Evolutionary conservation across 371 early-diverging fungal genomes (phyloP).

Genomic region (Sanchytrium tribonematis): DNA sequence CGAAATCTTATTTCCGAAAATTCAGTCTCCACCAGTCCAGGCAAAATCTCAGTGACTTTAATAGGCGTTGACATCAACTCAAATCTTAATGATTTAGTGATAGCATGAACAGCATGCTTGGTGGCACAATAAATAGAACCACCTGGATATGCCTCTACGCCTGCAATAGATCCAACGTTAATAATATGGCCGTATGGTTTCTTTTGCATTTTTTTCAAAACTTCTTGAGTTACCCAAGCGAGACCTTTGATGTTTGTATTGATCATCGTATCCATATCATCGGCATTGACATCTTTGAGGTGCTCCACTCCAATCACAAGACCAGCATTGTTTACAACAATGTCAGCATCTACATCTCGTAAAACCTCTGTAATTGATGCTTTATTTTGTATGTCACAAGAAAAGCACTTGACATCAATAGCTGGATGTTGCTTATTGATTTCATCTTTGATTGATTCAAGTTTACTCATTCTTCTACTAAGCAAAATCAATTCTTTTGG

Average conservation of each 20-base stretch:
- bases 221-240: conserved; percentile 39
- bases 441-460: conserved; percentile 25
- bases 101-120: conserved; percentile 60
- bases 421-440: conserved; percentile 21
- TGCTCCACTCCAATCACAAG: conserved; percentile 53
- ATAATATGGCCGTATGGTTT: conserved; percentile 48
- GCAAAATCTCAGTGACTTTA: conserved; percentile 35
- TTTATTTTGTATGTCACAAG: conserved; percentile 41
- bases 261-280: conserved; percentile 45
- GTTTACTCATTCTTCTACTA: conserved; percentile 42
- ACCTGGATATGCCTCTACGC: conserved; percentile 27
- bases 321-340: conserved; percentile 49
- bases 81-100: conserved; percentile 30
- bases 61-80: conserved; percentile 53
- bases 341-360: conserved; percentile 19
- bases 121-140: conserved; percentile 71
- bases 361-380: conserved; percentile 26
- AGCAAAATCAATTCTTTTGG: conserved; percentile 46
- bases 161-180: conserved; percentile 58
- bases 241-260: conserved; percentile 72
- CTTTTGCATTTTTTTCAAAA: conserved; percentile 50
- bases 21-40: conserved; percentile 64
- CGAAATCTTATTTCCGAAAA: conserved; percentile 55
- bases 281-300: conserved; percentile 26
- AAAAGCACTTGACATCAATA: conserved; percentile 25